Base-by-base conservation (phyloP, 1,284 basidiomycete species). In the Rhodotorula sp. region DNA sequence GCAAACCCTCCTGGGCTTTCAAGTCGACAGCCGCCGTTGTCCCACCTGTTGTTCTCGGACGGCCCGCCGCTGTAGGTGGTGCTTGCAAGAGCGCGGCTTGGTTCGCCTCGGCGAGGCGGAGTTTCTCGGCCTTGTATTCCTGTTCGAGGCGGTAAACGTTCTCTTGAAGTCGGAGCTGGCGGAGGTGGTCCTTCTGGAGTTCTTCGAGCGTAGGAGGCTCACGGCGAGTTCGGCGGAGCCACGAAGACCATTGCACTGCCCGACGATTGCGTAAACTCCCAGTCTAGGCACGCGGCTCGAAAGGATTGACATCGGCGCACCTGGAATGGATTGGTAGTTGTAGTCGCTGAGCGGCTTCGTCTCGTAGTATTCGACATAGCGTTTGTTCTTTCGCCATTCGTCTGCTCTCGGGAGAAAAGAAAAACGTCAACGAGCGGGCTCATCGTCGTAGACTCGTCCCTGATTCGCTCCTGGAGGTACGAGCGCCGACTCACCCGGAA, bases 321-420 rank as follows among this genome's bases (percentile, higher is more conserved):
- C 60, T 7, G 60, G 60, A 29, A 61, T 51, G 8, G 68, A 62
- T 7, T 66, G 7, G 64, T 64, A 72, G 55, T 63, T 48, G 60
- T 75, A 75, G 26, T 75, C 73, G 46, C 58, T 60, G 37, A 75
- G 53, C 14, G 66, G 69, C 6, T 63, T 49, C 12, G 53, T 42
- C 26, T 64, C 60, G 51, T 17, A 24, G 60, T 75, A 75, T 62
- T 75, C 73, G 54, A 75, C 69, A 26, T 63, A 66, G 37, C 73
- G 68, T 49, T 75, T 72, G 54, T 67, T 61, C 49, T 68, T 57
- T 3, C 73, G 64, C 73, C 73, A 75, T 33, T 75, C 67, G 26
- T 61, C 73, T 72, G 59, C 17, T 14, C 29, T 15, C n/a, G 1
- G 14, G 6, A 14, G 29, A 22, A 6, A 18, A 45, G 44, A 18